Conservation (phyloP, 2,329 filamentous ascomycete genomes). For the Botrytis deweyae region DNA sequence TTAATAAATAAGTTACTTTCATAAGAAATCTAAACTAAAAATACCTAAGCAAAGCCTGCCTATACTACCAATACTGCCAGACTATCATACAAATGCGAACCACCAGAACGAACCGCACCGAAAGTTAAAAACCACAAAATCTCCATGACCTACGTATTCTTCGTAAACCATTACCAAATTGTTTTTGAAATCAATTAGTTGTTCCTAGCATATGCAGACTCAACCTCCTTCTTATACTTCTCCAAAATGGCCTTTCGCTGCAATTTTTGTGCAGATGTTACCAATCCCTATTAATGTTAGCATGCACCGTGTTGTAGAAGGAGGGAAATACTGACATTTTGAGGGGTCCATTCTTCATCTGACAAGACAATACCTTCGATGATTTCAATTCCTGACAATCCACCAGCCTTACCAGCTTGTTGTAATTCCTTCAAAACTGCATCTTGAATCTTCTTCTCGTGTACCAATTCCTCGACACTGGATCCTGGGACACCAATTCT, state of each 20-base stretch:
- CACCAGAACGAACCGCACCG: constrained; percentile 5
- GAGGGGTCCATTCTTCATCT: constrained; percentile 85
- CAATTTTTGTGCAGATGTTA: constrained; percentile 71
- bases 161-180: constrained; percentile 4
- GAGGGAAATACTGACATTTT: constrained; percentile 62
- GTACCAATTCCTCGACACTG: constrained; percentile 62
- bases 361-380: constrained; percentile 74
- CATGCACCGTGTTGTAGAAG: constrained; percentile 38
- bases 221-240: constrained; percentile 61
- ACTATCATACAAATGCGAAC: constrained; percentile 21
- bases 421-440: constrained; percentile 68
- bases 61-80: constrained; percentile 9
- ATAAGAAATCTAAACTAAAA: constrained; percentile 13
- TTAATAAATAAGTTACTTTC: neutral
- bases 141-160: constrained; percentile 15
- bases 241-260: constrained; percentile 66
- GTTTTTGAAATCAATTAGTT: constrained; percentile 17
- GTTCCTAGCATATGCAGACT: constrained; percentile 38
- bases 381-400: constrained; percentile 69
- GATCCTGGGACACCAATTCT: constrained; percentile 63
- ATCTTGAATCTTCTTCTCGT: constrained; percentile 62
- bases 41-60: constrained; percentile 15
- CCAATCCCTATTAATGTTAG: constrained; percentile 52
- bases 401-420: constrained; percentile 61
- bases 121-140: neutral